Conservation (phyloP, 257 asterid genomes). For the Rhazya stricta region DNA sequence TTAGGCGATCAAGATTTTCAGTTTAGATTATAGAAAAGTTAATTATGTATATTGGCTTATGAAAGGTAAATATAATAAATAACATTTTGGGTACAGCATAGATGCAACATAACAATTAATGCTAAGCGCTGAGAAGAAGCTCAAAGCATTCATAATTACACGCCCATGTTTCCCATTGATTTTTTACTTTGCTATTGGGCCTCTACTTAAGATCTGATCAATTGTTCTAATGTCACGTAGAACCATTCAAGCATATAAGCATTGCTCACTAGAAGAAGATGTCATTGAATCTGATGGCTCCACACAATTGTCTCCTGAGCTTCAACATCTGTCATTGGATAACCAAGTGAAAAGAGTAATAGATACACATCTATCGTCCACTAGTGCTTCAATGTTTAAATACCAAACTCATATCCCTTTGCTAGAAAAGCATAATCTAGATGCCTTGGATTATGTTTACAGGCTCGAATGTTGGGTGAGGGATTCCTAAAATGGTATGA, state of each 20-base stretch:
- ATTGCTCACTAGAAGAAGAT: neutral
- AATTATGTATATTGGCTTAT: no score
- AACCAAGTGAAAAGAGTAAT: constrained; percentile 21
- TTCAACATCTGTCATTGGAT: constrained; percentile 14
- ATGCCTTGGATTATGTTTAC: neutral
- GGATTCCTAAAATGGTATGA: constrained; percentile 15
- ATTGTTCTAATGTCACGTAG: constrained; percentile 6
- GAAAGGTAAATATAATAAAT: no score
- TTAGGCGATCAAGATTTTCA: no score
- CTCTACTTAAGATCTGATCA: constrained; percentile 4
- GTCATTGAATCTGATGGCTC: neutral
- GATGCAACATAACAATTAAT: neutral
- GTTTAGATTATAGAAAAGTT: no score
- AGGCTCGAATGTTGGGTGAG: constrained; percentile 18
- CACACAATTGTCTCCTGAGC: constrained; percentile 23
- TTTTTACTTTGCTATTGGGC: constrained; percentile 12
- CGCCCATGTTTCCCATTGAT: constrained; percentile 20
- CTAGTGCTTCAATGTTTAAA: neutral
- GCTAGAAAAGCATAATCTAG: neutral
- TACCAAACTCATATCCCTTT: constrained; percentile 10
- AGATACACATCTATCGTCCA: constrained; percentile 16
- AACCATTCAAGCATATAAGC: constrained; percentile 17
- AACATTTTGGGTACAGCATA: no score
- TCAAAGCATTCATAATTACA: constrained; percentile 16
- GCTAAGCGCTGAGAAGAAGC: neutral